phyloP scores from a whole-genome alignment of 2,329 filamentous ascomycete species.

The Talaromyces sp. region DNA sequence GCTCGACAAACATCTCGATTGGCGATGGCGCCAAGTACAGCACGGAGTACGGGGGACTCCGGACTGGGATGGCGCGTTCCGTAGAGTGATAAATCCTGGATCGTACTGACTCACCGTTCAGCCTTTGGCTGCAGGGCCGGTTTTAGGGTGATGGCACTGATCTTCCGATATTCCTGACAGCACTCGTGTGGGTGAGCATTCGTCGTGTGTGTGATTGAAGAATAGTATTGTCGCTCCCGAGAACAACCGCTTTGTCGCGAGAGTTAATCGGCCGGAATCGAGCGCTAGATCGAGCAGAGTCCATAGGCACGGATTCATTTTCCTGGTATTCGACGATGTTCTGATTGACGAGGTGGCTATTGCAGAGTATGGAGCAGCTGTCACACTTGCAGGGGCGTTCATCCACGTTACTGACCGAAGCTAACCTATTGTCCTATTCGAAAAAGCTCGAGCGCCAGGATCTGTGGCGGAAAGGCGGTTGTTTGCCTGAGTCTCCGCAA shows the following conservation, averaged over 20 bases:
- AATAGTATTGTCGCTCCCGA: background rate
- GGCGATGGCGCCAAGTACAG: background rate
- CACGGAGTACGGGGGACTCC: constrained; percentile 4
- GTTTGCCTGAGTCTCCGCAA: background rate
- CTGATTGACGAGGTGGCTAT: background rate
- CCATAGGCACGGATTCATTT: constrained; percentile 1
- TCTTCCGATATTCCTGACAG: background rate
- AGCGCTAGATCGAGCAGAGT: background rate
- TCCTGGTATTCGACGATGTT: background rate
- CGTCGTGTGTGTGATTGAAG: background rate
- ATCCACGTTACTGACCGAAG: constrained; percentile 15
- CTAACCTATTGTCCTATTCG: background rate
- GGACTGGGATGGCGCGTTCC: background rate
- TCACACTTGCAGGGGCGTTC: constrained; percentile 9
- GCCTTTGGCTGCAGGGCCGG: background rate
- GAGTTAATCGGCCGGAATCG: constrained; percentile 8
- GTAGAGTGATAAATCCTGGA: background rate
- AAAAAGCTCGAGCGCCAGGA: constrained; percentile 16
- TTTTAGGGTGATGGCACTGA: background rate
- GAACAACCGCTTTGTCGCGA: background rate
- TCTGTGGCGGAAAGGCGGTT: background rate
- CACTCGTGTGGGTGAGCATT: background rate
- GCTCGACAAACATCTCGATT: background rate
- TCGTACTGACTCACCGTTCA: background rate
- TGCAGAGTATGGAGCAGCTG: constrained; percentile 10